phyloP scores from a whole-genome alignment of 345 rosid species.

The Cardamine resedifolia region DNA sequence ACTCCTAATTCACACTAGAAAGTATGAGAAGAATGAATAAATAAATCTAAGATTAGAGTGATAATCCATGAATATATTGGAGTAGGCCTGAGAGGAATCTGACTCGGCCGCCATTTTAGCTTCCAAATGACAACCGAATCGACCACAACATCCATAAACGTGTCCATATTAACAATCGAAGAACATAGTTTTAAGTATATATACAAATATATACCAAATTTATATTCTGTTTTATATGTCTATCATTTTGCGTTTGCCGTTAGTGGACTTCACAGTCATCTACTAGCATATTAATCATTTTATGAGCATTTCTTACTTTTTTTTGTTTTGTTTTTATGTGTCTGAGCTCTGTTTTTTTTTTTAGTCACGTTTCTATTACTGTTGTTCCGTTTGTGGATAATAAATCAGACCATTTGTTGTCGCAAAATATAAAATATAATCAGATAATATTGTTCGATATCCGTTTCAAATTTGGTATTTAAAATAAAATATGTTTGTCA shows the following conservation, averaged over 20 bases:
- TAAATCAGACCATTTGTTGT: background rate
- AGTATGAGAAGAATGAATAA: background rate
- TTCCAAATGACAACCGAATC: conserved; percentile 2
- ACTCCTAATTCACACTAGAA: no score
- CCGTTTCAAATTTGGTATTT: background rate
- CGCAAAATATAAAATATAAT: background rate
- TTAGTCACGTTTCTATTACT: conserved; percentile 5
- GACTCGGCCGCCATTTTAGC: conserved; percentile 28
- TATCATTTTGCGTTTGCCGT: background rate
- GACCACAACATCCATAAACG: conserved; percentile 4
- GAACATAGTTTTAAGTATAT: background rate
- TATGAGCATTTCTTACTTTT: background rate
- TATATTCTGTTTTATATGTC: background rate
- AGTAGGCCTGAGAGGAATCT: conserved; percentile 20
- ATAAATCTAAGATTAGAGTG: background rate
- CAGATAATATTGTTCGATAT: conserved; percentile 12
- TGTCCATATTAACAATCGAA: conserved; percentile 16
- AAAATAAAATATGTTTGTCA: background rate
- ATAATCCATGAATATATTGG: background rate
- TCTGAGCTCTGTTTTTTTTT: background rate
- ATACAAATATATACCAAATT: background rate
- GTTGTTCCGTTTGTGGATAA: background rate
- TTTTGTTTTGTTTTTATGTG: background rate
- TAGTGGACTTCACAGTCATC: conserved; percentile 31
- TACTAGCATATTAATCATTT: background rate